Evolutionary conservation across 139 green algal species (phyloP).

Genomic region (Raphidocelis subcapitata): DNA sequence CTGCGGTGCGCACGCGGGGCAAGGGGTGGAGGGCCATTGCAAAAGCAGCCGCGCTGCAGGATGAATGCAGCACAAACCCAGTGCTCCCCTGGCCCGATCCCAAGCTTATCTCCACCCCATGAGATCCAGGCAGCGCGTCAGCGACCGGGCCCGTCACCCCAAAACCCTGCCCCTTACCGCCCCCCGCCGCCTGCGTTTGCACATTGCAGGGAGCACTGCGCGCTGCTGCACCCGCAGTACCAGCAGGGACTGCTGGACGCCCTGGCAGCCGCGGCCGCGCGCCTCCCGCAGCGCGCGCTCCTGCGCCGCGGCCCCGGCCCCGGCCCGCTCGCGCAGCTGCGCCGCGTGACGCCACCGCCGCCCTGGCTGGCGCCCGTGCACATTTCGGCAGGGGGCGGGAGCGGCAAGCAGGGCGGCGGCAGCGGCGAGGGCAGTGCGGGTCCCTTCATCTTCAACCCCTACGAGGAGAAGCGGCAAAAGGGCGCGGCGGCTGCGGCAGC

Average conservation of each 20-base stretch:
- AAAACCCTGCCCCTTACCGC: too few relatives aligned
- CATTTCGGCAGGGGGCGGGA: not conserved
- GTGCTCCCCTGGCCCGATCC: too few relatives aligned
- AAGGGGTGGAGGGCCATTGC: not conserved
- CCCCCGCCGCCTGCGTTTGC: too few relatives aligned
- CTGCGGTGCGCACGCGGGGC: conserved; percentile 38
- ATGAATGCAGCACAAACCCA: too few relatives aligned
- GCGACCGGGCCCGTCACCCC: too few relatives aligned
- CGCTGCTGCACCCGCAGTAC: conserved; percentile 36
- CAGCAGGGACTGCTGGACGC: conserved; percentile 59
- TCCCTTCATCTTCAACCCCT: conserved; percentile 77
- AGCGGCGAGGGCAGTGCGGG: conserved; percentile 2
- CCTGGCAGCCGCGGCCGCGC: conserved; percentile 38
- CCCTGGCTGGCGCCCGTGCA: too few relatives aligned
- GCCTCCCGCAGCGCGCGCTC: conserved; percentile 11
- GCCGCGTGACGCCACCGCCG: too few relatives aligned
- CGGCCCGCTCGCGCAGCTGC: conserved; percentile 31
- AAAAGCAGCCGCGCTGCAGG: too few relatives aligned
- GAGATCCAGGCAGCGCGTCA: too few relatives aligned
- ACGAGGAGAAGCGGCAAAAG: conserved; percentile 43
- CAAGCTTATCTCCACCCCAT: too few relatives aligned
- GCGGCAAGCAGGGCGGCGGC: conserved; percentile 7
- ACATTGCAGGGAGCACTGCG: conserved; percentile 39
- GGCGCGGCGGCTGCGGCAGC: conserved; percentile 10
- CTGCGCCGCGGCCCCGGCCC: conserved; percentile 34